These are phyloP conservation scores for Lotmaria passim DNA, from an alignment of 208 protist genomes.

Conservation along the genomic window DNA sequence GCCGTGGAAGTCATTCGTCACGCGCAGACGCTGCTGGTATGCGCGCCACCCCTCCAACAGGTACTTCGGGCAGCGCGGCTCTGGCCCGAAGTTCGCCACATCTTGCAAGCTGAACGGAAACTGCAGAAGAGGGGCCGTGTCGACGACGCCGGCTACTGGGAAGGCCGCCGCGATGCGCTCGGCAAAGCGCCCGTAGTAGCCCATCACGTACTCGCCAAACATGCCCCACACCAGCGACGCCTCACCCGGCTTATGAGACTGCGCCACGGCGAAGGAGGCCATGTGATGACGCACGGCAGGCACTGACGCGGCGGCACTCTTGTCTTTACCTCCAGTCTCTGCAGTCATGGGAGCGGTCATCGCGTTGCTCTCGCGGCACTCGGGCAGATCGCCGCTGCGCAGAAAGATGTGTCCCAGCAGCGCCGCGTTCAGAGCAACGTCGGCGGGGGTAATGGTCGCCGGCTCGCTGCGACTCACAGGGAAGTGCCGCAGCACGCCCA, in stretches of 20 bases:
- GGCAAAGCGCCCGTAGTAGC: constrained; percentile 70
- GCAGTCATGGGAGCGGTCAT: background rate
- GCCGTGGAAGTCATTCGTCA: constrained; percentile 10
- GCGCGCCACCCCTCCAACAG: constrained; percentile 31
- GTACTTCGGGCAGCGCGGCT: constrained; percentile 32
- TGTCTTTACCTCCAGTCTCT: background rate
- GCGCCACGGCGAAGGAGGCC: constrained; percentile 28
- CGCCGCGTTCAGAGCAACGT: constrained; percentile 64
- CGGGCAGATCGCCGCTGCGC: constrained; percentile 14
- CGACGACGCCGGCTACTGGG: constrained; percentile 35
- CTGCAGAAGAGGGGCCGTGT: constrained; percentile 29
- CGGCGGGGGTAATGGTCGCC: constrained; percentile 58
- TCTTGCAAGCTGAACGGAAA: constrained; percentile 32
- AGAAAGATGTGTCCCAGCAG: constrained; percentile 31
- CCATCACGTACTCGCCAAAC: constrained; percentile 71
- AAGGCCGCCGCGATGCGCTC: constrained; percentile 34
- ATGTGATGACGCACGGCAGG: constrained; percentile 14
- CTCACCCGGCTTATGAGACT: constrained; percentile 24
- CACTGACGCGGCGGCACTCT: background rate
- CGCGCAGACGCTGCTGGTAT: constrained; percentile 27
- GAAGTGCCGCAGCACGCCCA: constrained; percentile 59
- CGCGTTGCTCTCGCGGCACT: constrained; percentile 12
- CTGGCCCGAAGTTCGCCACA: constrained; percentile 33
- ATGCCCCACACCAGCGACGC: constrained; percentile 77
- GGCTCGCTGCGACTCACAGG: constrained; percentile 44